Evolutionary conservation across 495 filamentous ascomycete species (phyloP).

Genomic region (Chaetomium cochliodes): DNA sequence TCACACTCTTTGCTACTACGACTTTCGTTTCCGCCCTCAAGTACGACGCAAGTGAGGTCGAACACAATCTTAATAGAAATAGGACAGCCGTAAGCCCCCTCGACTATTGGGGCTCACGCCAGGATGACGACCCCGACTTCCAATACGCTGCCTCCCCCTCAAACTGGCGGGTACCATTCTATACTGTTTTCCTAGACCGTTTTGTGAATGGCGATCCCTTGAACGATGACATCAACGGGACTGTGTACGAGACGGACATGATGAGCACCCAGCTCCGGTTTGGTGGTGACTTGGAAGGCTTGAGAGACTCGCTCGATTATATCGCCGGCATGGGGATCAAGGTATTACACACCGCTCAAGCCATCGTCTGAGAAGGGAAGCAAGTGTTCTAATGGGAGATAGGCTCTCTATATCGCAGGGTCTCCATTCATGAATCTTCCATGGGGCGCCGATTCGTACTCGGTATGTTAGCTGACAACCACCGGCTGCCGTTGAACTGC

Average conservation of each 20-base stretch:
- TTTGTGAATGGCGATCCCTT: conserved; percentile 70
- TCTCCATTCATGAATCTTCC: conserved; percentile 68
- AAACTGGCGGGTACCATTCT: conserved; percentile 73
- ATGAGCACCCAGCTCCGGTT: conserved; percentile 70
- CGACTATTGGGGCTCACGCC: conserved; percentile 63
- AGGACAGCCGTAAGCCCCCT: conserved; percentile 55
- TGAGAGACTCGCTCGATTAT: conserved; percentile 69
- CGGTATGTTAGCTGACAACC: conserved; percentile 27
- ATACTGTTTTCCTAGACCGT: conserved; percentile 67
- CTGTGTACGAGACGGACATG: conserved; percentile 66
- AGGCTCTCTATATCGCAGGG: conserved; percentile 68
- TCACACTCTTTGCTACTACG: conserved; percentile 31
- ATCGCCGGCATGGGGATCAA: conserved; percentile 74
- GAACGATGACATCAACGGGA: conserved; percentile 71
- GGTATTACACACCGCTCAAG: conserved; percentile 17
- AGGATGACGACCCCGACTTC: conserved; percentile 39
- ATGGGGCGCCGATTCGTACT: conserved; percentile 67
- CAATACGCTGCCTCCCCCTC: conserved; percentile 57
- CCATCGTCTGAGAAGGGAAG: background rate
- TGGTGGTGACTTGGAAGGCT: conserved; percentile 66
- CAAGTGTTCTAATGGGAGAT: conserved; percentile 14
- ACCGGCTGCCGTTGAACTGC: too few species aligned
- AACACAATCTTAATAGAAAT: conserved; percentile 66
- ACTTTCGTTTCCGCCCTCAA: conserved; percentile 46
- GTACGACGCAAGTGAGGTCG: conserved; percentile 53